phyloP scores from a whole-genome alignment of 2,329 filamentous ascomycete species.

The Cryphonectria naterciae region DNA sequence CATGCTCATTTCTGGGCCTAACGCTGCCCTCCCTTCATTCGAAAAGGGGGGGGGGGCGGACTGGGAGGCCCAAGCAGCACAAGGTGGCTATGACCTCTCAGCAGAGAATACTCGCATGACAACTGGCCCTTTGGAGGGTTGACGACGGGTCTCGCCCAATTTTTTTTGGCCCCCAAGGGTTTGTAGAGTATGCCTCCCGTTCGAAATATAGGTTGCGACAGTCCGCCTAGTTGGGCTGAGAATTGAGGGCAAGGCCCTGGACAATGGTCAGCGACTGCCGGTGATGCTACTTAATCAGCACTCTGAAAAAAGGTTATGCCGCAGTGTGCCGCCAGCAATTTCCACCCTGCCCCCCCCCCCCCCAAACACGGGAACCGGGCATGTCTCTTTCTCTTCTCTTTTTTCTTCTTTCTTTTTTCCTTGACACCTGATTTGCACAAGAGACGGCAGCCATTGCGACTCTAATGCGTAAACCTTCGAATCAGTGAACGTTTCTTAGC shows the following conservation, averaged over 20 bases:
- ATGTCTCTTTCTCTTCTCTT: not conserved
- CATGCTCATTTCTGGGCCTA: not conserved
- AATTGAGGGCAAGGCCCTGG: not conserved
- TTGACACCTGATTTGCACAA: not conserved
- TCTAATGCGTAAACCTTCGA: conserved; percentile 5
- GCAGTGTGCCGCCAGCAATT: not conserved
- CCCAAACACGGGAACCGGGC: not conserved
- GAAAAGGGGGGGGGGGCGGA: too few species aligned
- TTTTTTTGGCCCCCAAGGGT: not conserved
- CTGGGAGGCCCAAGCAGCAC: not conserved
- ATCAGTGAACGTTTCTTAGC: conserved; percentile 45
- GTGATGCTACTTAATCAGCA: not conserved
- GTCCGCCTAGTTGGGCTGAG: not conserved
- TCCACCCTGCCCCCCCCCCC: not conserved
- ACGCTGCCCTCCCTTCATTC: not conserved
- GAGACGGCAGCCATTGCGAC: conserved; percentile 8
- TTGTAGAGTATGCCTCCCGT: not conserved
- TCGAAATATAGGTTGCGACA: not conserved
- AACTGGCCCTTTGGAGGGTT: not conserved
- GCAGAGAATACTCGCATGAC: not conserved
- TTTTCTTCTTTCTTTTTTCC: not conserved
- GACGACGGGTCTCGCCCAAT: not conserved
- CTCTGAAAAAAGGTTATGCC: not conserved
- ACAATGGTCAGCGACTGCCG: not conserved
- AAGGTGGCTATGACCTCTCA: not conserved